phyloP scores from a whole-genome alignment of 768 basidiomycete species.

The Leucocoprinus sp. region DNA sequence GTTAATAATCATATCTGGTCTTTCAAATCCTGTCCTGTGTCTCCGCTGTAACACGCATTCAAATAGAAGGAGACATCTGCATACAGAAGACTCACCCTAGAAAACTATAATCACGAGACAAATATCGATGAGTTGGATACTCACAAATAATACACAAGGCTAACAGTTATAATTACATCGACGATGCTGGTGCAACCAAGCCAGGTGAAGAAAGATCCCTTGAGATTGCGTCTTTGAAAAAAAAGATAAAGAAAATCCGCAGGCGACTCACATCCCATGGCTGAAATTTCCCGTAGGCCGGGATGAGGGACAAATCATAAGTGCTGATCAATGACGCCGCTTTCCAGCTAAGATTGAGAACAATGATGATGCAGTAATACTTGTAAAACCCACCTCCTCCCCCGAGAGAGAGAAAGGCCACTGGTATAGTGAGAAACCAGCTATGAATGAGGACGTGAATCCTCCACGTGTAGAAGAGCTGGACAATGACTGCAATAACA shows the following conservation, averaged over 20 bases:
- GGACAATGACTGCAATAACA: conserved; percentile 34
- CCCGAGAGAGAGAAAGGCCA: conserved; percentile 14
- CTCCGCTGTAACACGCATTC: conserved; percentile 20
- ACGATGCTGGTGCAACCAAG: conserved; percentile 30
- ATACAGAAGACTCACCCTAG: conserved; percentile 5
- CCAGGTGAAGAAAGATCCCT: conserved; percentile 28
- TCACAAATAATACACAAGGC: conserved; percentile 37
- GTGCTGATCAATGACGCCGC: conserved; percentile 21
- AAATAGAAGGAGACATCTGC: not conserved
- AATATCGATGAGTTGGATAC: not conserved
- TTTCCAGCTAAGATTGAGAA: conserved; percentile 4
- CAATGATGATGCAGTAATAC: not conserved
- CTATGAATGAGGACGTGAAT: conserved; percentile 21
- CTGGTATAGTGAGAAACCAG: conserved; percentile 12
- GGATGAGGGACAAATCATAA: conserved; percentile 17
- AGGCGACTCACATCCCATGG: conserved; percentile 9
- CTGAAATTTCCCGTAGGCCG: conserved; percentile 21
- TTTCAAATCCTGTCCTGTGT: conserved; percentile 33
- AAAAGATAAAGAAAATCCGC: too few relatives aligned
- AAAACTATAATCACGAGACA: not conserved
- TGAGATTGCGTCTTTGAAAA: not conserved
- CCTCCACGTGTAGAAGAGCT: conserved; percentile 38
- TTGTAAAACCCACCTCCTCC: conserved; percentile 16
- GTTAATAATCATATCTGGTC: conserved; percentile 33
- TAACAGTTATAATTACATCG: conserved; percentile 34